Percentiles rank a stretch among this genome's conserved stretches.
Evolutionary conservation across 768 basidiomycete genomes (phyloP).

Genomic region (Collybiopsis confluens): DNA sequence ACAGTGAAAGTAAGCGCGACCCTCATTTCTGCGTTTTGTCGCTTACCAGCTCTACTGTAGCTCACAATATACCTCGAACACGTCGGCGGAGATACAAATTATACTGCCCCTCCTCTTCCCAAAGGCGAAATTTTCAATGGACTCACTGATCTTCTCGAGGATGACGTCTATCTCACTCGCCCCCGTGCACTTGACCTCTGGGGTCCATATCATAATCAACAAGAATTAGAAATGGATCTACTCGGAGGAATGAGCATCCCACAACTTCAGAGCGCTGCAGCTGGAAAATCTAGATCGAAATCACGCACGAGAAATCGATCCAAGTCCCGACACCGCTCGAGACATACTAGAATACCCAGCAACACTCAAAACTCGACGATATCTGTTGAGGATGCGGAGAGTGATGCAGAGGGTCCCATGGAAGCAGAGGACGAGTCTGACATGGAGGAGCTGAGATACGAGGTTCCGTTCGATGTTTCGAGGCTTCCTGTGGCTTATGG

Average conservation of each 20-base stretch:
- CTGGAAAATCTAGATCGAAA: background rate
- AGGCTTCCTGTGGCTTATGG: constrained; percentile 50
- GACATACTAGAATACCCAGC: background rate
- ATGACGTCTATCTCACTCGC: constrained; percentile 48
- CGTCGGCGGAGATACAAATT: constrained; percentile 50
- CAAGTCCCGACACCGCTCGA: background rate
- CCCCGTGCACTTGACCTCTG: constrained; percentile 48
- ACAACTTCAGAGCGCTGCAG: constrained; percentile 1
- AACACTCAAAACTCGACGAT: background rate
- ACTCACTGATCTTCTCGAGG: constrained; percentile 57
- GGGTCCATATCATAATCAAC: constrained; percentile 32
- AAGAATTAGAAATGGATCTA: constrained; percentile 33
- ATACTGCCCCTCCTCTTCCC: constrained; percentile 62
- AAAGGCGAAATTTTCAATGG: constrained; percentile 72
- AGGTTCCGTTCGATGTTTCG: constrained; percentile 6
- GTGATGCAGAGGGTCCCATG: background rate
- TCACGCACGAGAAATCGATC: background rate
- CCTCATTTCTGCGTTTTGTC: background rate
- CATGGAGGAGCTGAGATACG: constrained; percentile 2
- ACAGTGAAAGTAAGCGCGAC: constrained; percentile 56
- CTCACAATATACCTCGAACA: constrained; percentile 56
- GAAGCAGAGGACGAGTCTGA: background rate
- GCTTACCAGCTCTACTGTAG: constrained; percentile 24
- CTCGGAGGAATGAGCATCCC: constrained; percentile 20
- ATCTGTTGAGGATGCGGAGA: background rate